Conservation (phyloP, 2,329 filamentous ascomycete species). For the Trichophyton equinum region DNA sequence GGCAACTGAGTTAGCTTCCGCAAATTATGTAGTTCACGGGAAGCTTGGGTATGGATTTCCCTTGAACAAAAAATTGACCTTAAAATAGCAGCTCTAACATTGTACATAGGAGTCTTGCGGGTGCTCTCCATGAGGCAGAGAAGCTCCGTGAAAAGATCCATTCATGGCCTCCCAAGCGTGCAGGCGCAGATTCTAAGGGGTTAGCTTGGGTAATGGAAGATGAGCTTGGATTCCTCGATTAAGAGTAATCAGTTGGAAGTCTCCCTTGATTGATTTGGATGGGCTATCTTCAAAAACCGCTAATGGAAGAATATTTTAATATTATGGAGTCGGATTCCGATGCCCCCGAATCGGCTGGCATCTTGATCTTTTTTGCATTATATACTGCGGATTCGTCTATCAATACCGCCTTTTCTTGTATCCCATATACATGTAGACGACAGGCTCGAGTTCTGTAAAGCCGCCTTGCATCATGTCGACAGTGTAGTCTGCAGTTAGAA, state of each 20-base stretch:
- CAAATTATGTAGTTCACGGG: slow-evolving; percentile 66
- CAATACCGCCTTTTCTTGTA: no score
- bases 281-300: neutral
- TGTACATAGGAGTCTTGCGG: slow-evolving; percentile 21
- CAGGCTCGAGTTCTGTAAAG: no score
- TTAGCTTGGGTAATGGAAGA: slow-evolving; percentile 44
- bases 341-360: no score
- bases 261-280: neutral
- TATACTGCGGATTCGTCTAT: no score
- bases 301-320: no score
- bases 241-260: slow-evolving; percentile 4
- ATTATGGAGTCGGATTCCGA: no score
- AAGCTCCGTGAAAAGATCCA: slow-evolving; percentile 21
- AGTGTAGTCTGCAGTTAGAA: no score
- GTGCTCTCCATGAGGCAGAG: slow-evolving; percentile 39
- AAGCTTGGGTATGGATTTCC: slow-evolving; percentile 46
- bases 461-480: no score
- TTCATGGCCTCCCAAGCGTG: slow-evolving; percentile 40
- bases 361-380: no score
- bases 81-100: neutral
- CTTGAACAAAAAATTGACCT: neutral
- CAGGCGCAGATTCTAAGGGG: slow-evolving; percentile 31
- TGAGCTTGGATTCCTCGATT: slow-evolving; percentile 46
- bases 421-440: no score
- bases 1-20: slow-evolving; percentile 58